Evolutionary conservation across 768 basidiomycete species (phyloP).

Genomic region (Suillus fuscotomentosus): DNA sequence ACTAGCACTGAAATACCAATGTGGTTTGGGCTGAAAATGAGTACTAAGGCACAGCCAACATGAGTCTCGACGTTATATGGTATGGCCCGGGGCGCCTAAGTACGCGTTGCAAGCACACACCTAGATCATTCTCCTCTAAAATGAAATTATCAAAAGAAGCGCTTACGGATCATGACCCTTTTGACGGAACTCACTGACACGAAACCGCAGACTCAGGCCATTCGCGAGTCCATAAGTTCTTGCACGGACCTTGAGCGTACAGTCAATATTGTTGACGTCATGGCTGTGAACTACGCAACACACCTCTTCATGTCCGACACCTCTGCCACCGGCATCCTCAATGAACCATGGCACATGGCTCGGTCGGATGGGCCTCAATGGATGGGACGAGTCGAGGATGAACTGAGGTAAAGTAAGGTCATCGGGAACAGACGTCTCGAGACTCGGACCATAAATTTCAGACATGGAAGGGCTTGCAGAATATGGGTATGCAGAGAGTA

Average conservation of each 20-base stretch:
- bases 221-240: conserved; percentile 56
- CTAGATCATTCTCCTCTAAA: conserved; percentile 50
- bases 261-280: neutral
- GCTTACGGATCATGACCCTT: neutral
- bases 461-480: conserved; percentile 11
- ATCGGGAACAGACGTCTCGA: conserved; percentile 51
- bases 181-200: conserved; percentile 38
- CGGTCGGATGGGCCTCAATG: conserved; percentile 45
- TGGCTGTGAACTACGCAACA: conserved; percentile 5
- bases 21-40: conserved; percentile 64
- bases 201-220: conserved; percentile 45
- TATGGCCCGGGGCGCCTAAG: neutral
- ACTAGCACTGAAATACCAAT: conserved; percentile 40
- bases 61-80: conserved; percentile 5
- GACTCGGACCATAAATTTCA: conserved; percentile 25
- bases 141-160: neutral
- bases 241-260: conserved; percentile 30
- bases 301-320: conserved; percentile 48
- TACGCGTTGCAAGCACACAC: conserved; percentile 30
- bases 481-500: neutral
- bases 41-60: conserved; percentile 37
- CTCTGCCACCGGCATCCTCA: conserved; percentile 51
- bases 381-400: conserved; percentile 47
- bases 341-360: conserved; percentile 53
- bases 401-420: conserved; percentile 67